phyloP scores from a whole-genome alignment of 164 flowering plant species.

The Chloranthus sessilifolius region DNA sequence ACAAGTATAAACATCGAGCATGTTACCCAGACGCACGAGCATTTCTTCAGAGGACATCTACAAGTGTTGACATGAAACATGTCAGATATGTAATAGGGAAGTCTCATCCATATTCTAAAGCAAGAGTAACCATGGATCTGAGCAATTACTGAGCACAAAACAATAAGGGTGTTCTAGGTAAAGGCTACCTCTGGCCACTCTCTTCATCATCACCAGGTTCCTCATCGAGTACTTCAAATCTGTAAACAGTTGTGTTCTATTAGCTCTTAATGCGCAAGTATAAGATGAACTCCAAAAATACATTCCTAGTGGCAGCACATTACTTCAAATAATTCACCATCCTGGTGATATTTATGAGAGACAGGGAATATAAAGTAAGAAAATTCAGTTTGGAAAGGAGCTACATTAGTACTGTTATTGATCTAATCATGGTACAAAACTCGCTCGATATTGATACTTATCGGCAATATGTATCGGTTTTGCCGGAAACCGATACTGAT shows the following conservation, averaged over 20 bases:
- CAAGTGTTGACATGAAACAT: too few relatives aligned
- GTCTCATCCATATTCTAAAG: too few relatives aligned
- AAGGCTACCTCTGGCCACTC: conserved; percentile 67
- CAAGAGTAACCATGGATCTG: neutral
- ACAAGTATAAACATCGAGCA: too few relatives aligned
- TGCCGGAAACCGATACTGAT: too few relatives aligned
- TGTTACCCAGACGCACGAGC: too few relatives aligned
- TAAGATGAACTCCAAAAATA: neutral
- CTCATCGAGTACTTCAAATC: conserved; percentile 94
- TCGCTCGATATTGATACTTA: too few relatives aligned
- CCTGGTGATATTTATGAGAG: neutral
- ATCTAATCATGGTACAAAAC: too few relatives aligned
- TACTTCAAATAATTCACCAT: neutral
- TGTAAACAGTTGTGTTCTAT: conserved; percentile 20
- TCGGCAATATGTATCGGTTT: too few relatives aligned
- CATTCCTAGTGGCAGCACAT: neutral
- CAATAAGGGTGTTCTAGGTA: conserved; percentile 2
- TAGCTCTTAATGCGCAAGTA: neutral
- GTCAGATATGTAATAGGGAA: too few relatives aligned
- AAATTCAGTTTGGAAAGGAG: too few relatives aligned
- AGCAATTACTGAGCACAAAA: neutral
- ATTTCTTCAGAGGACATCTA: too few relatives aligned
- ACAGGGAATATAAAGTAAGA: neutral
- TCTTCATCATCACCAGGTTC: conserved; percentile 99
- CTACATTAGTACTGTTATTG: too few relatives aligned